Base-by-base conservation (phyloP, 108 stramenopile species). In the Pseudonitzschia multistriata region DNA sequence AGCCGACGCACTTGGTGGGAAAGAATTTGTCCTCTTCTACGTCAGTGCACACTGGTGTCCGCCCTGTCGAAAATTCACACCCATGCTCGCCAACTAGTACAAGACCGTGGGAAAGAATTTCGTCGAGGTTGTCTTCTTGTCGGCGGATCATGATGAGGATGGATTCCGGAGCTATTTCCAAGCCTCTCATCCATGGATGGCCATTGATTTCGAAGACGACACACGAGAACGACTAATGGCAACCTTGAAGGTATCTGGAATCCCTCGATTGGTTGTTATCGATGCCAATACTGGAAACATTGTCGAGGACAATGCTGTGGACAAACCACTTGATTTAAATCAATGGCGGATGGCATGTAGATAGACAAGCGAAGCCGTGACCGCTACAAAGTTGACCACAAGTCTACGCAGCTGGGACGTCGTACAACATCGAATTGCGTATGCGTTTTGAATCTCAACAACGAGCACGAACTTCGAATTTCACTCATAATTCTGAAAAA, bases 51-150 rank as follows among this genome's bases (percentile, higher is more conserved):
- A 83, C 68, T 89, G 88, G 88, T 89, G 95, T 72, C 74, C 72
- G 25, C 94, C 93, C 2, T 97, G 97, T 72, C 80, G 88, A 28
- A 77, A 81, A 50, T 96, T 90, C 70, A 97, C 97, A n/a, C 97
- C 95, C 13, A 67, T 76, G 73, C 75, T 97, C 11, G 82, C 80
- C 36, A 76, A 91, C 66, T 91, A 90, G 75, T 97, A 97, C 81
- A 62, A 71, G 33, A 67, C 79, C 4, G 67, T 60, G 13, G 60
- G 40, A 14, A 61, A 75, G 5, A 28, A 73, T 22, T 63, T 72
- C 22, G 70, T 86, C 17, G 96, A 97, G 80, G 70, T 97, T 47
- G 84, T 97, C 28, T 97, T 97, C 79, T 45, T 94, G 30, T 83
- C 83, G 15, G 67, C 82, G 21, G 96, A 97, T 78, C 81, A 85